These are phyloP conservation scores for Parietaria judaica DNA, from an alignment of 306 rosid species.

Conservation along the genomic window DNA sequence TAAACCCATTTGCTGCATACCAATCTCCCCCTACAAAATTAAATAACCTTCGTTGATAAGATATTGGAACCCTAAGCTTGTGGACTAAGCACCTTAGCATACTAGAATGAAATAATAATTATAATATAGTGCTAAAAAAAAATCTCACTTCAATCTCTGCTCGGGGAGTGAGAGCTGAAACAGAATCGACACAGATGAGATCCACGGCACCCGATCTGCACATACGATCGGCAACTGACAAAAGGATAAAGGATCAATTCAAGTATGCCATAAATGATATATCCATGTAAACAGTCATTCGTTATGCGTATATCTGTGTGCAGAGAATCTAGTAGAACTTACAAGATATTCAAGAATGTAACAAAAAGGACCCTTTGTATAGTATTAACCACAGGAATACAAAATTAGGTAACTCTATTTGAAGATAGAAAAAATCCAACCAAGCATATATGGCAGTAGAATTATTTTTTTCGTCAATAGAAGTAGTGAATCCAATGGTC, in stretches of 20 bases:
- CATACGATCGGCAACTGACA: slow-evolving; percentile 93
- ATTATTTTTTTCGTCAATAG: too few relatives aligned
- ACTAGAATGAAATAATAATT: neutral
- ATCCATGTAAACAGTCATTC: neutral
- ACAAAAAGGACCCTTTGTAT: neutral
- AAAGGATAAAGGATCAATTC: slow-evolving; percentile 24
- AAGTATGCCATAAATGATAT: slow-evolving; percentile 6
- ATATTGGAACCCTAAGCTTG: slow-evolving; percentile 8
- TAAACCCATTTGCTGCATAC: slow-evolving; percentile 99
- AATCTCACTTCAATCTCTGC: slow-evolving; percentile 86
- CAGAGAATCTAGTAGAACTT: neutral
- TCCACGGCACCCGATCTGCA: slow-evolving; percentile 97
- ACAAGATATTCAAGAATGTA: neutral
- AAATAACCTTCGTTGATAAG: slow-evolving; percentile 19
- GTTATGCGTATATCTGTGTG: neutral
- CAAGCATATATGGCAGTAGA: neutral
- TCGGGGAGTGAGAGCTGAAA: slow-evolving; percentile 97
- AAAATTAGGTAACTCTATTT: too few relatives aligned
- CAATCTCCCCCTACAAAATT: slow-evolving; percentile 75
- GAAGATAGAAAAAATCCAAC: too few relatives aligned
- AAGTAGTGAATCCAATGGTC: too few relatives aligned
- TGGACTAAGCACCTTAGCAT: too few relatives aligned
- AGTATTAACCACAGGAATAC: too few relatives aligned
- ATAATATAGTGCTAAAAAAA: slow-evolving; percentile 2
- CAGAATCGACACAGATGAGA: slow-evolving; percentile 96